phyloP scores from a whole-genome alignment of 176 grass and related monocot genomes.

The Tuctoria greenei region DNA sequence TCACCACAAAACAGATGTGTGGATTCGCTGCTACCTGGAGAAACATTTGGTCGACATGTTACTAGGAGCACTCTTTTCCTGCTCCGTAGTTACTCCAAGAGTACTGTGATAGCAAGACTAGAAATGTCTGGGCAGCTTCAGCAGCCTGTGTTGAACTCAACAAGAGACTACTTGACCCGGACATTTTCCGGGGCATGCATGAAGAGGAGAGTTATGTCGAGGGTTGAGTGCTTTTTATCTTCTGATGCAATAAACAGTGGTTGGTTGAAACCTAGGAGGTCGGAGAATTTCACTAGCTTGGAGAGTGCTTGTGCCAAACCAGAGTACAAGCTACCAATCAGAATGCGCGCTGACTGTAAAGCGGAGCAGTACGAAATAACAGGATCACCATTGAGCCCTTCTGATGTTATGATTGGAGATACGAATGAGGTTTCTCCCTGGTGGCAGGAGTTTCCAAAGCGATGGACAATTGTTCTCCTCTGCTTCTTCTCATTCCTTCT shows the following conservation, averaged over 20 bases:
- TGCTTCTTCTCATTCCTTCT: constrained; percentile 91
- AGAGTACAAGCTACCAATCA: constrained; percentile 36
- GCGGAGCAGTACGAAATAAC: constrained; percentile 69
- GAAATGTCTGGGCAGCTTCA: constrained; percentile 19
- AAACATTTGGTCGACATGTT: constrained; percentile 34
- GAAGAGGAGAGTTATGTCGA: constrained; percentile 36
- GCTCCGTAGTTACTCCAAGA: constrained; percentile 33
- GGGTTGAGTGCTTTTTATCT: constrained; percentile 54
- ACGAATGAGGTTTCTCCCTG: constrained; percentile 42
- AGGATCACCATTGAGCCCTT: constrained; percentile 37
- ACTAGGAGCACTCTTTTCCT: constrained; percentile 39
- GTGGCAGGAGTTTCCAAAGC: constrained; percentile 86
- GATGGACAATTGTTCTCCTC: constrained; percentile 72
- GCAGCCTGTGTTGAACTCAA: not conserved
- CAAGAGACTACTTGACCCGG: constrained; percentile 6
- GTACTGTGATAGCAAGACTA: not conserved
- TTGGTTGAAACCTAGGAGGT: constrained; percentile 55
- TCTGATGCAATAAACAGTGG: constrained; percentile 44
- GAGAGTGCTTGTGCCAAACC: constrained; percentile 26
- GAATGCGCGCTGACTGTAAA: constrained; percentile 59
- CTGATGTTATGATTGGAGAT: constrained; percentile 56
- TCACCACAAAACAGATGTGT: constrained; percentile 36
- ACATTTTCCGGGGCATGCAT: constrained; percentile 26
- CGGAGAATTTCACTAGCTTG: constrained; percentile 29
- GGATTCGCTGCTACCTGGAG: constrained; percentile 13